phyloP scores from a whole-genome alignment of 345 rosid species.

The Melaleuca quinquenervia region DNA sequence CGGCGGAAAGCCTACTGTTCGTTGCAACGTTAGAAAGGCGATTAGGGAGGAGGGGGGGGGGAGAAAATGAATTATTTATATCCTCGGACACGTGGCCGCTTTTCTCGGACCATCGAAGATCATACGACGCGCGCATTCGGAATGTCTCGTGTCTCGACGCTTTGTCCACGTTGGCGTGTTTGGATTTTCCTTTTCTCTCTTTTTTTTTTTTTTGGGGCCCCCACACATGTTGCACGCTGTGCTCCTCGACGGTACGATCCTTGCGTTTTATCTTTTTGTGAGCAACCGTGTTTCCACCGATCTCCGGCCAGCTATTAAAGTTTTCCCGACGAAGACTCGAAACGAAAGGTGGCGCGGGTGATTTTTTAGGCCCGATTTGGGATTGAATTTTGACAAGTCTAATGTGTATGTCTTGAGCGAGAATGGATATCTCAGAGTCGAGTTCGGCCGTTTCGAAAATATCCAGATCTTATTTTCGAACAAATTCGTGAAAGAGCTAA shows the following conservation, averaged over 20 bases:
- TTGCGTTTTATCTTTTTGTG: no score
- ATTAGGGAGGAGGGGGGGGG: neutral
- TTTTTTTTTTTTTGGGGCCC: neutral
- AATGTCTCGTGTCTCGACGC: neutral
- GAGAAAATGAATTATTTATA: neutral
- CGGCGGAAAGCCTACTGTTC: neutral
- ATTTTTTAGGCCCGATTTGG: no score
- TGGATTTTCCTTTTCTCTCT: neutral
- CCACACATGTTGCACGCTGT: no score
- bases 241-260: no score
- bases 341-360: no score
- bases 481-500: neutral
- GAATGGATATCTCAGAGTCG: neutral
- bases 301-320: neutral
- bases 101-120: neutral
- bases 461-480: neutral
- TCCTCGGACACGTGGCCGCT: conserved; percentile 3
- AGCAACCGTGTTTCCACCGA: no score
- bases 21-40: neutral
- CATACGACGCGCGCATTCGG: neutral
- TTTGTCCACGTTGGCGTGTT: neutral
- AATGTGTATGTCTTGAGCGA: neutral
- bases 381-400: neutral
- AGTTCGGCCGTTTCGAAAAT: neutral
- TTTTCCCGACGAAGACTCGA: neutral